Evolutionary conservation across 2,329 filamentous ascomycete genomes (phyloP), one percentile per base, ranked within the genome.

Genomic region (Paraconiothyrium sp.): DNA sequence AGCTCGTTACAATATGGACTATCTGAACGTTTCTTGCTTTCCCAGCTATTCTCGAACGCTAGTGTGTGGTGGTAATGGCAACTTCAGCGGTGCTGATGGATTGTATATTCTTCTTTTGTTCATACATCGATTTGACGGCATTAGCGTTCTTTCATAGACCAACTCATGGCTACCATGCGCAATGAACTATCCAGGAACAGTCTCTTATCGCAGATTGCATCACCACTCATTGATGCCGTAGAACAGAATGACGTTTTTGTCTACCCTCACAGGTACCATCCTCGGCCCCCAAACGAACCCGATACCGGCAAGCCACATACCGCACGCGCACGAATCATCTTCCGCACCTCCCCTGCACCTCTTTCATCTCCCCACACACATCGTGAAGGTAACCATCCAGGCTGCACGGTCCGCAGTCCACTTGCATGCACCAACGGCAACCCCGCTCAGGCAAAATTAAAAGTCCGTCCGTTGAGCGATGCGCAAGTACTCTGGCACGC

Each of bases 1-100:
- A 54, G 52, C 54, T 54, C 32, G 58, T 63, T 56, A 47, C 27
- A 58, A 64, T 52, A 51, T 63, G 57, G 54, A 60, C 63, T 66
- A 69, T 70, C 59, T 34, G 60, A 68, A 62, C 59, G 57, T 64
- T 66, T 71, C 66, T 69, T 66, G 63, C 61, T 66, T 68, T 70
- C 62, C 61, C 64, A 63, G 48, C 54, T 27, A 24, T 52, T 11
- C 61, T 46, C 51, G 47, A 46, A 27, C 49, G 44, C 58, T 55
- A 59, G 65, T 62, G 61, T 41, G 59, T 43, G 59, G 67, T 60
- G 58, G 65, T 72, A 66, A 68, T 69, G 60, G 65, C 49, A 54
- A 54, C 58, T 32, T 61, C 64, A 68, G 67, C 69, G 43, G 68
- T 51, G 69, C 66, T 72, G 70, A 64, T 55, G 58, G 30, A 57